A percentile compares a stretch with the other conserved stretches of the same genome.
Conservation (phyloP, 1,139 yeast species). For the Zhuliangozyma parablackwelliae region DNA sequence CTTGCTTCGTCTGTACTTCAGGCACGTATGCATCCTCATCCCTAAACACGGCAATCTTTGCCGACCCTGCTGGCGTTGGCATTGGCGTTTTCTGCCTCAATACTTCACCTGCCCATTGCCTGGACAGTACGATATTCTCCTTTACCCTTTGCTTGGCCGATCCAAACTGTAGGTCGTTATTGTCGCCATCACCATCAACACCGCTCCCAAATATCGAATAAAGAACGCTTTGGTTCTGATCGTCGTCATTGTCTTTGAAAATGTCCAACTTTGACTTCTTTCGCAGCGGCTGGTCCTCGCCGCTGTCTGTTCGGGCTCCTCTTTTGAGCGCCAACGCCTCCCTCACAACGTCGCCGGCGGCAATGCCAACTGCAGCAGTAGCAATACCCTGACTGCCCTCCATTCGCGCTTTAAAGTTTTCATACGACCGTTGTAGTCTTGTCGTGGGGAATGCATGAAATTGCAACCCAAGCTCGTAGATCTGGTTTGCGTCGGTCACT, state of each 20-base stretch:
- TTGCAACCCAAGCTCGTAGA: slow-evolving; percentile 59
- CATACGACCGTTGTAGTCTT: slow-evolving; percentile 48
- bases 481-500: slow-evolving; percentile 56
- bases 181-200: slow-evolving; percentile 13
- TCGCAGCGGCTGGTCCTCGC: slow-evolving; percentile 3
- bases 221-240: slow-evolving; percentile 24
- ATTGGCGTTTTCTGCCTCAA: slow-evolving; percentile 31
- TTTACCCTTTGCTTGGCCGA: slow-evolving; percentile 50
- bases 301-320: slow-evolving; percentile 15
- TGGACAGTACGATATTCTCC: slow-evolving; percentile 58
- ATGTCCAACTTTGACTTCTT: slow-evolving; percentile 29
- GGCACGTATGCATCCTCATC: slow-evolving; percentile 3
- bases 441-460: slow-evolving; percentile 59
- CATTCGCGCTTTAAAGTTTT: slow-evolving; percentile 33
- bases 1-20: background rate
- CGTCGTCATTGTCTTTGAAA: slow-evolving; percentile 21
- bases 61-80: slow-evolving; percentile 4
- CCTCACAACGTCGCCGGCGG: slow-evolving; percentile 7
- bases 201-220: slow-evolving; percentile 24
- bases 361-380: background rate
- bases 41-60: slow-evolving; percentile 17
- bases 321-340: slow-evolving; percentile 23
- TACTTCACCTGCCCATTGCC: slow-evolving; percentile 67
- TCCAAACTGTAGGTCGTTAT: slow-evolving; percentile 34
- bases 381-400: background rate